A percentile compares a stretch with the other conserved stretches of the same genome.
Evolutionary conservation across 305 asterid species (phyloP).

Genomic region (Plantago coronopus): DNA sequence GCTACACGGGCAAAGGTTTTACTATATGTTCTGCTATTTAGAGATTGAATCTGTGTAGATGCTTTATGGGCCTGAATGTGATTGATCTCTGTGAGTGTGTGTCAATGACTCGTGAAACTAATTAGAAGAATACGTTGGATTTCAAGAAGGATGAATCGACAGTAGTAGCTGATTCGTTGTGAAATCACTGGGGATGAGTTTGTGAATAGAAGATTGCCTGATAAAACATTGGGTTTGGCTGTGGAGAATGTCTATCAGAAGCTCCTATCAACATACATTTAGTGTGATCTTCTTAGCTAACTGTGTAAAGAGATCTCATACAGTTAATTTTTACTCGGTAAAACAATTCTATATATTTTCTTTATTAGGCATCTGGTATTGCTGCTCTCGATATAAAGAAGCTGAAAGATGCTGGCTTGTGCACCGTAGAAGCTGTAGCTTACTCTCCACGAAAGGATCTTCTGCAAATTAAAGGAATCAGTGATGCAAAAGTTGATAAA

Average conservation of each 20-base stretch:
- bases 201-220: neutral
- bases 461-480: constrained; percentile 83
- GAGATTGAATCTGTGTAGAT: neutral
- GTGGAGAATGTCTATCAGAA: neutral
- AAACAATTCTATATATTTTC: constrained; percentile 16
- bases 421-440: constrained; percentile 88
- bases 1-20: too few relatives aligned
- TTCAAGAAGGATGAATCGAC: neutral
- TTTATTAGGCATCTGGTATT: constrained; percentile 68
- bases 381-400: constrained; percentile 82
- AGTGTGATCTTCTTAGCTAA: neutral
- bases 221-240: neutral
- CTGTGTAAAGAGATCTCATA: neutral
- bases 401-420: constrained; percentile 87
- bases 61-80: neutral
- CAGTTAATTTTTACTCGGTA: neutral
- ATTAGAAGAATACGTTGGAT: neutral
- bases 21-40: neutral
- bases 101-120: neutral
- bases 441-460: constrained; percentile 95
- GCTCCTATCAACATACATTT: neutral
- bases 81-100: neutral
- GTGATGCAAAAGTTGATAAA: constrained; percentile 97
- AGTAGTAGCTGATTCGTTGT: neutral
- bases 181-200: neutral